These are phyloP conservation scores for Physocladia obscura DNA, from an alignment of 192 early-diverging fungal genomes.

Conservation along the genomic window DNA sequence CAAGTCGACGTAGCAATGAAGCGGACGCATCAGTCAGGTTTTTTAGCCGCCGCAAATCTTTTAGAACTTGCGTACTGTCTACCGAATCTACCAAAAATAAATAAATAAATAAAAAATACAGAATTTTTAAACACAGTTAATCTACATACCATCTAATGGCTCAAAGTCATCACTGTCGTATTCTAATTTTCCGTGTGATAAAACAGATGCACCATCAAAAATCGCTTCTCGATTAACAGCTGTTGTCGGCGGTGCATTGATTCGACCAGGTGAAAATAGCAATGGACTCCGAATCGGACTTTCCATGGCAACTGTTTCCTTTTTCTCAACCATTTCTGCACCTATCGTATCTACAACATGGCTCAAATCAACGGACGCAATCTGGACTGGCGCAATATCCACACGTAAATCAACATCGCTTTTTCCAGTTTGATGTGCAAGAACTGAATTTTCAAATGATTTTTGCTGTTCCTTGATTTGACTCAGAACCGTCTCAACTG, in stretches of 20 bases:
- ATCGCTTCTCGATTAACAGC: constrained; percentile 32
- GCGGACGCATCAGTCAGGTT: neutral
- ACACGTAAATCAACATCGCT: neutral
- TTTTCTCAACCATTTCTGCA: constrained; percentile 33
- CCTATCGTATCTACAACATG: neutral
- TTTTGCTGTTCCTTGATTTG: neutral
- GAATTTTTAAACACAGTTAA: neutral
- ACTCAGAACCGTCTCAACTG: neutral
- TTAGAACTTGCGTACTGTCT: constrained; percentile 3
- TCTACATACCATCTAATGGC: constrained; percentile 1
- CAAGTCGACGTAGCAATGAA: neutral
- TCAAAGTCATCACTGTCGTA: constrained; percentile 9
- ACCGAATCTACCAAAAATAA: neutral
- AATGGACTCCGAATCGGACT: neutral
- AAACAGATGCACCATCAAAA: neutral
- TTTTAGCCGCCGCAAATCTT: constrained; percentile 5
- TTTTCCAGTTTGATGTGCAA: neutral
- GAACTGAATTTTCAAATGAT: neutral
- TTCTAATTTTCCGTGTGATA: no score
- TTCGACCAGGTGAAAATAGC: neutral
- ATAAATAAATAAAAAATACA: neutral
- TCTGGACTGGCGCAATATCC: no score
- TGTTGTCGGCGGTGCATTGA: constrained; percentile 1
- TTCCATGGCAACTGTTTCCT: neutral
- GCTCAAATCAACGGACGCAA: neutral